Conservation (phyloP, 495 filamentous ascomycete genomes). For the Xylaria acuta region DNA sequence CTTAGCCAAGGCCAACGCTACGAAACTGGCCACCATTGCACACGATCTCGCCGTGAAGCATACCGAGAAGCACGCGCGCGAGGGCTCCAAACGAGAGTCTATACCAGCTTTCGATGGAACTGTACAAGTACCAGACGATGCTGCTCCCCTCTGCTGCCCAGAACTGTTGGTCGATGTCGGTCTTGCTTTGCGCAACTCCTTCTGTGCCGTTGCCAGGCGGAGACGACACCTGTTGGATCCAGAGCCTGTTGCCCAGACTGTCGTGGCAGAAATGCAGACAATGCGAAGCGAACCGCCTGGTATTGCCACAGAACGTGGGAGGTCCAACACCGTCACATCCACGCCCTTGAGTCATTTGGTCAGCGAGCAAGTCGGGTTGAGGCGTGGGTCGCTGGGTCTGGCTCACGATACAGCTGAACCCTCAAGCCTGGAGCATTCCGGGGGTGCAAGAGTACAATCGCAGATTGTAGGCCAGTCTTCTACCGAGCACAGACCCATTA, state of each 20-base stretch:
- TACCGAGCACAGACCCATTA: constrained; percentile 19
- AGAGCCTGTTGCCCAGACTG: constrained; percentile 48
- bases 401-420: background rate
- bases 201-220: constrained; percentile 52
- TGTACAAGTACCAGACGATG: constrained; percentile 30
- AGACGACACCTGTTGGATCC: constrained; percentile 44
- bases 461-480: background rate
- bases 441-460: constrained; percentile 1
- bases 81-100: constrained; percentile 38
- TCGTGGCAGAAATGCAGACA: constrained; percentile 49
- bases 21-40: constrained; percentile 54
- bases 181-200: constrained; percentile 50
- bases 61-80: constrained; percentile 40
- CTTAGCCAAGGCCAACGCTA: constrained; percentile 44
- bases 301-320: constrained; percentile 27
- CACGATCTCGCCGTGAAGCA: constrained; percentile 47
- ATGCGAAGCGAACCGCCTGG: constrained; percentile 33
- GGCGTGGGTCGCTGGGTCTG: constrained; percentile 2
- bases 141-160: constrained; percentile 46
- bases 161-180: constrained; percentile 50
- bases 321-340: constrained; percentile 31
- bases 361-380: constrained; percentile 25
- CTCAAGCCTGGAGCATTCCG: constrained; percentile 7
- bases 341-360: background rate
- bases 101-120: constrained; percentile 40